phyloP scores from a whole-genome alignment of 495 filamentous ascomycete genomes.

The Hypoxylon trugodes region DNA sequence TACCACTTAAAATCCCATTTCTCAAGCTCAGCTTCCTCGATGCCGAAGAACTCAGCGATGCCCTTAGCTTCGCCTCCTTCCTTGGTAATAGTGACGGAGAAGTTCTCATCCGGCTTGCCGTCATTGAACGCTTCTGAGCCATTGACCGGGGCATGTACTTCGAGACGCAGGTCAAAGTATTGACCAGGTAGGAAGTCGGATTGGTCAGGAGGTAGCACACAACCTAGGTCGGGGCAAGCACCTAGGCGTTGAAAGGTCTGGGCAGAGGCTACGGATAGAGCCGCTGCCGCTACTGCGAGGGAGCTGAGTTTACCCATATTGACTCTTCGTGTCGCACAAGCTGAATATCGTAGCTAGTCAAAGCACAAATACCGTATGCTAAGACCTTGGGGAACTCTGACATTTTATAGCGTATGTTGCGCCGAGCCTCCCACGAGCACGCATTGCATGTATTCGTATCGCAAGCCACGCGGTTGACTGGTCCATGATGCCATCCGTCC shows the following conservation, averaged over 20 bases:
- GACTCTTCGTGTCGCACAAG: conserved; percentile 2
- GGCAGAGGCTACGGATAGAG: conserved; percentile 50
- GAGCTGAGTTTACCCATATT: conserved; percentile 40
- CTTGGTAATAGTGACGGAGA: conserved; percentile 73
- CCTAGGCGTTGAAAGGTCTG: conserved; percentile 78
- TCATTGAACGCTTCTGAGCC: conserved; percentile 72
- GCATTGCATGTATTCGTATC: conserved; percentile 15
- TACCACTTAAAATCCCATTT: conserved; percentile 76
- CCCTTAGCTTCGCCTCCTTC: conserved; percentile 56
- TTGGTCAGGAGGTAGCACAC: conserved; percentile 78
- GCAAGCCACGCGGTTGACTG: conserved; percentile 12
- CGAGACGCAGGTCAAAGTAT: conserved; percentile 78
- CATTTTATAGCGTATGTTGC: conserved; percentile 21
- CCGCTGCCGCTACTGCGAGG: conserved; percentile 44
- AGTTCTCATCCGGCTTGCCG: conserved; percentile 68
- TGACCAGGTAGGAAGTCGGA: conserved; percentile 78
- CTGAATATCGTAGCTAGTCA: conserved; percentile 2
- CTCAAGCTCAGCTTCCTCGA: conserved; percentile 69
- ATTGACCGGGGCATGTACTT: conserved; percentile 79
- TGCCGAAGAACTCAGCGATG: conserved; percentile 66
- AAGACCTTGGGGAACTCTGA: background rate
- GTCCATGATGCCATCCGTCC: conserved; percentile 21
- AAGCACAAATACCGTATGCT: background rate
- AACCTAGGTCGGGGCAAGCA: conserved; percentile 75
- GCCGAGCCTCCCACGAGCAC: background rate